Base-by-base conservation (phyloP, 2,329 filamentous ascomycete genomes). In the Stagonosporopsis chrysanthemi region DNA sequence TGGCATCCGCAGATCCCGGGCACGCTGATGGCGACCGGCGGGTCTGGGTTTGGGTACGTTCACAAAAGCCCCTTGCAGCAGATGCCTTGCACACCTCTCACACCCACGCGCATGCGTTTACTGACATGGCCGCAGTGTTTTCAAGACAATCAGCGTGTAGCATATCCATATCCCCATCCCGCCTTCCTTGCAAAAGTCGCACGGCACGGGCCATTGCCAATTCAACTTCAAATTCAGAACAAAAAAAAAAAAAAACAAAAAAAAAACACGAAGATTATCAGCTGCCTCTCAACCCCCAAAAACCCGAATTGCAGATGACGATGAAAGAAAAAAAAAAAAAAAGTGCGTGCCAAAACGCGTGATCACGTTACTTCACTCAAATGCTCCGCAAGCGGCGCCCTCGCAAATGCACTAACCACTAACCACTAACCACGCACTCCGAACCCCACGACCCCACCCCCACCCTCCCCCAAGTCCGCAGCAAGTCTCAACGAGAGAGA, bases 1-100 rank as follows among this genome's bases (percentile, higher is more conserved):
- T 99, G 95, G 94, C 94, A 98, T 80, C 90, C 90, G 31, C 95
- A 99, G 81, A 97, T 98, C 74, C 90, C 92, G 0, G 95, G 95
- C 28, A 88, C 88, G 31, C 80, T 98, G 60, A 88, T 98, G 79
- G 92, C 92, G 2, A 99, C 95, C 0, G 95, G 95, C 9, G 90
- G 92, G 71, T 88, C 88, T 77, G 87, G 88, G 48, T 97, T 99
- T 78, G 84, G 85, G 82, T 84, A 77, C 68, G 82, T 31, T 9
- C 23, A 6, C 9, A 4, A 29, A 29, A 15, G 6, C 6, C n/a
- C n/a, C 6, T 31, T 3, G 15, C 7, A 6, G 26, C n/a, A 6
- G 11, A 7, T 31, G 6, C 11, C 29, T 9, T 31, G 6, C 29
- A 31, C 29, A 6, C 6, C 7, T 12, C 29, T 31, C 31, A 15